These are phyloP conservation scores for Sergeia podlipaevii DNA, from an alignment of 208 protist species.

Conservation along the genomic window DNA sequence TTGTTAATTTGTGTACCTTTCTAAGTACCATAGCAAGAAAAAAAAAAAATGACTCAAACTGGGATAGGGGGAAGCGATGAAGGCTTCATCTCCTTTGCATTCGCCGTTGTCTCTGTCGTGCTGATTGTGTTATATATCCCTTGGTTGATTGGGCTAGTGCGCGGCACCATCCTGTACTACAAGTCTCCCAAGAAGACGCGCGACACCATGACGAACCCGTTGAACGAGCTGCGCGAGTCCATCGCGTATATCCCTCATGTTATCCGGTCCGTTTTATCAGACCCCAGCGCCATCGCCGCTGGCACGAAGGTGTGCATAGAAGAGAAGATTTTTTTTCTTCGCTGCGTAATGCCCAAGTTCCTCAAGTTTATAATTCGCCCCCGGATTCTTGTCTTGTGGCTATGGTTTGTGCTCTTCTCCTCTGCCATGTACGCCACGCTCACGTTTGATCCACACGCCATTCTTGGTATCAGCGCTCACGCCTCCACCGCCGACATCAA, in stretches of 20 bases:
- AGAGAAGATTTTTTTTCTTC: constrained; percentile 80
- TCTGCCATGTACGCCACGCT: constrained; percentile 87
- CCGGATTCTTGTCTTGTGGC: constrained; percentile 67
- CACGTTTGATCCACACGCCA: constrained; percentile 84
- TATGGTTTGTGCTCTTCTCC: constrained; percentile 83
- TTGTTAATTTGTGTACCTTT: neutral
- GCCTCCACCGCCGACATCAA: constrained; percentile 83
- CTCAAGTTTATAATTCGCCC: constrained; percentile 83
- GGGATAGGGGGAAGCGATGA: constrained; percentile 82
- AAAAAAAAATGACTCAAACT: constrained; percentile 32
- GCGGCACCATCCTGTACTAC: constrained; percentile 58
- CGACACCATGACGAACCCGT: constrained; percentile 34
- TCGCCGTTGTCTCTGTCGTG: constrained; percentile 80
- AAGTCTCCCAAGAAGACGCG: constrained; percentile 45
- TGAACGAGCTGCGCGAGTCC: constrained; percentile 61
- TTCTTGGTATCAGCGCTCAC: constrained; percentile 52
- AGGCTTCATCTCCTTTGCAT: constrained; percentile 85
- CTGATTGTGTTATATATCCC: constrained; percentile 88
- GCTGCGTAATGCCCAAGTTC: constrained; percentile 80
- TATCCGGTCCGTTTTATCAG: constrained; percentile 20
- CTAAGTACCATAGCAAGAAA: neutral
- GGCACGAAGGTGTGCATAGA: constrained; percentile 65
- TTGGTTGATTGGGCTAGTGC: constrained; percentile 65
- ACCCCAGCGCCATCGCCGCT: constrained; percentile 48
- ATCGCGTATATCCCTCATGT: constrained; percentile 60